Evolutionary conservation across 768 basidiomycete species (phyloP), one percentile per base, ranked within the genome.

Genomic region (Infundibulicybe gibba): DNA sequence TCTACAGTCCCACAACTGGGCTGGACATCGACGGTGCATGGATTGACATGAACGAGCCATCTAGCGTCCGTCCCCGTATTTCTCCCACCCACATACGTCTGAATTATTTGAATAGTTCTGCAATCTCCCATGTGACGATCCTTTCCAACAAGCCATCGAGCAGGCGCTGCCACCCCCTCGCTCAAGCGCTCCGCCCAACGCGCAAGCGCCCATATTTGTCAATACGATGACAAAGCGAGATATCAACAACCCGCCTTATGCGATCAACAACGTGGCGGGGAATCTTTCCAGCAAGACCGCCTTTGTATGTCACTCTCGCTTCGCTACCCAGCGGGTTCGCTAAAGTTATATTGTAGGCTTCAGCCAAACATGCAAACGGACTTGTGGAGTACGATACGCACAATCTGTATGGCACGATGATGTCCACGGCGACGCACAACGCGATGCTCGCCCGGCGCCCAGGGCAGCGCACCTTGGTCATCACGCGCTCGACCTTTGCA

Each of bases 1-100:
- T 87, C 62, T 84, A 80, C 57, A 68, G 65, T 49, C 70, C 79
- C 0, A 50, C 68, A 11, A 70, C 61, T 0, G 83, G 83, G 1
- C 49, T 87, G 8, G 79, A 85, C 47, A 85, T 85, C 25, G 83
- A 85, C 50, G 85, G 84, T 9, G 75, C 75, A 14, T 87, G 85
- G 87, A 85, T 86, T 19, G 83, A 85, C 52, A 85, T 84, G 84
- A 86, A 87, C 57, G 85, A 87, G 49, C 85, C 85, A 5, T 61
- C 82, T 3, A 86, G 74, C 49, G 84, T 85, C 52, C 19, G 76
- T 58, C 15, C 19, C 31, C 17, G 14, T 13, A 16, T 38, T 32
- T 32, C 37, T 32, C 17, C 20, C 10, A 16, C 19, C 8, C 25
- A 6, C 13, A 30, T 11, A 11, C 8, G 25, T 13, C 30, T 41